Evolutionary conservation across 2,329 filamentous ascomycete genomes (phyloP).

Genomic region (Venturia oleaginea): DNA sequence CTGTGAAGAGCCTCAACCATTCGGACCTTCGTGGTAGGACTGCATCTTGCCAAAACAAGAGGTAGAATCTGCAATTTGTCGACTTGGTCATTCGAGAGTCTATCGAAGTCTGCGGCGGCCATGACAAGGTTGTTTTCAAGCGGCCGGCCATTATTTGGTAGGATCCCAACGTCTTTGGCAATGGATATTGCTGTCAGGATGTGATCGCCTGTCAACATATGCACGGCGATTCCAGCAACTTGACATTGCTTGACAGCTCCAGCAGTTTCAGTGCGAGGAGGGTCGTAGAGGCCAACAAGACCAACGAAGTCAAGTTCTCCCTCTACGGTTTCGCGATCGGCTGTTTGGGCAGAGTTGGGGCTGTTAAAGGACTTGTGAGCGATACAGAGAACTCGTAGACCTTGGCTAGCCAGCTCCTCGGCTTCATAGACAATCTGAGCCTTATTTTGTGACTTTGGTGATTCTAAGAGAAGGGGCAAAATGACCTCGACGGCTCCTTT

Average conservation of each 20-base stretch:
- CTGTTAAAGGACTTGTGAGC: not conserved
- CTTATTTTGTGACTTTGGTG: not conserved
- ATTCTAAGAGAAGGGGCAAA: constrained; percentile 8
- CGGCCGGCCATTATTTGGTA: constrained; percentile 26
- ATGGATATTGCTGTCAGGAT: constrained; percentile 38
- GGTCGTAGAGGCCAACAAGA: constrained; percentile 80
- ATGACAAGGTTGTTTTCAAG: constrained; percentile 28
- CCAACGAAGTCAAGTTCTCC: constrained; percentile 63
- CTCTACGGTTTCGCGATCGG: constrained; percentile 54
- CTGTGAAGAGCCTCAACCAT: constrained; percentile 36
- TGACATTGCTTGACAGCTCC: constrained; percentile 38
- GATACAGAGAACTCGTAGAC: constrained; percentile 16
- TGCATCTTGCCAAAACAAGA: constrained; percentile 37
- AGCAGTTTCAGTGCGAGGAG: constrained; percentile 72
- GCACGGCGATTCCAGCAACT: constrained; percentile 38
- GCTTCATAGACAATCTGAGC: not conserved
- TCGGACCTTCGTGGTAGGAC: constrained; percentile 38
- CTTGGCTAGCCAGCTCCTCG: constrained; percentile 16
- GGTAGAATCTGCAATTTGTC: constrained; percentile 33
- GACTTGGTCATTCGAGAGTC: constrained; percentile 33
- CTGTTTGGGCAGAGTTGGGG: not conserved
- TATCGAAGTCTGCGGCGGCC: constrained; percentile 37
- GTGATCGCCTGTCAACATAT: constrained; percentile 42
- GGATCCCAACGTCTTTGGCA: constrained; percentile 38
- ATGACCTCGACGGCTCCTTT: constrained; percentile 29